A percentile compares a stretch with the other conserved stretches of the same genome.
phyloP scores from a whole-genome alignment of 78 protist species.

The Acrasis kona region DNA sequence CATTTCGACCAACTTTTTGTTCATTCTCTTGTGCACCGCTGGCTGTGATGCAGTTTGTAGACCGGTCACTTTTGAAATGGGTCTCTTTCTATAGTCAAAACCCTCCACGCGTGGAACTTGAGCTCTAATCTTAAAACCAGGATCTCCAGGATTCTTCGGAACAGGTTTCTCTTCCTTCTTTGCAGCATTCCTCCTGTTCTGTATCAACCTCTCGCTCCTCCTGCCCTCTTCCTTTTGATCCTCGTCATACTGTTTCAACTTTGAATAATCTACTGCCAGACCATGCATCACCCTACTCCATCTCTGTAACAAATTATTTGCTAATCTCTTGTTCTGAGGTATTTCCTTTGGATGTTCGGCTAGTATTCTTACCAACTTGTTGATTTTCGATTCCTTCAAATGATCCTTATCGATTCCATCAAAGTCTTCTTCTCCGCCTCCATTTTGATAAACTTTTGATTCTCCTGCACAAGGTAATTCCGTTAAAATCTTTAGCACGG shows the following conservation, averaged over 20 bases:
- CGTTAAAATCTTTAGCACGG: not conserved
- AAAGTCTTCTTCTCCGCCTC: not conserved
- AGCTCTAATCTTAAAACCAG: too few relatives aligned
- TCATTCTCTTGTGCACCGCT: too few relatives aligned
- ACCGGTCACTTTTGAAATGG: not conserved
- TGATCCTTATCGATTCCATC: not conserved
- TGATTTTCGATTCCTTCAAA: not conserved
- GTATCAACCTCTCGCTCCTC: too few relatives aligned
- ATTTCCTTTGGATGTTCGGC: slow-evolving; percentile 7
- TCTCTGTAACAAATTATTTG: slow-evolving; percentile 8
- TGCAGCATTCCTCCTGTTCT: too few relatives aligned
- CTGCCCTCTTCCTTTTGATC: too few relatives aligned
- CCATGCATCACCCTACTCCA: slow-evolving; percentile 10
- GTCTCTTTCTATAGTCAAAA: not conserved
- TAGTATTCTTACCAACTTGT: not conserved
- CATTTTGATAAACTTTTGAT: not conserved
- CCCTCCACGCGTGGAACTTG: not conserved
- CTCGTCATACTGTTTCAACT: too few relatives aligned
- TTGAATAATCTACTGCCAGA: slow-evolving; percentile 8
- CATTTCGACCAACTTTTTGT: too few relatives aligned
- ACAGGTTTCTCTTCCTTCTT: too few relatives aligned
- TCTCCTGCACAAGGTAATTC: not conserved
- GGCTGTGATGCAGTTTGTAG: too few relatives aligned
- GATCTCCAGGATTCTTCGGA: too few relatives aligned
- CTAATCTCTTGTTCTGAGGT: slow-evolving; percentile 9